Evolutionary conservation across 768 basidiomycete species (phyloP), one percentile per base, ranked within the genome.

Genomic region (Lactarius sp.): DNA sequence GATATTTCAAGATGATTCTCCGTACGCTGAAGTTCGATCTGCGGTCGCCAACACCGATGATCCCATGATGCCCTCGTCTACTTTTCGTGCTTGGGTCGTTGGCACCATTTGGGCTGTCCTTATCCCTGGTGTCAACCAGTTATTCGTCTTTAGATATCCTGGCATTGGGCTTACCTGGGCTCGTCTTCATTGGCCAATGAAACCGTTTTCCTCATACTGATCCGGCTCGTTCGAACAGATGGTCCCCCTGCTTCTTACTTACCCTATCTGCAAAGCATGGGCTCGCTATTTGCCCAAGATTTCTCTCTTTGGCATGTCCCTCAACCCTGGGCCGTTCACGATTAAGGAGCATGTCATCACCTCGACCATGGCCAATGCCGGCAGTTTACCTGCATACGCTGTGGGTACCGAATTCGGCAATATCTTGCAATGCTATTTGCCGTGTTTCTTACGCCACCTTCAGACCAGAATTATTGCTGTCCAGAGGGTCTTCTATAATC

Each of bases 251-350:
- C 36, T 37, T 10, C 1, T 37, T 7, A 44, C 7, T 44, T 44
- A 44, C n/a, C 46, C 46, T 16, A 47, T 47, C 46, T n/a, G 46
- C 46, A 47, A 22, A 9, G 6, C n/a, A 12, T 47, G 46, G 46
- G 46, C 83, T 8, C 72, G 74, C 33, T 62, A 80, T 41, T 41
- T 87, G 36, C 85, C 85, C 22, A 78, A 80, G 63, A 71, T 80
- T 73, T 80, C 75, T 61, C 72, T 86, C 20, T 78, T 85, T 47
- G 85, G 85, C 9, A 41, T 78, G 7, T 69, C 75, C 3, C 68
- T 87, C 52, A 87, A 87, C 67, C 85, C 85, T 16, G 88, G 89
- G n/a, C 85, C 81, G 3, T 91, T 88, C 76, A 80, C 81, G 2
- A 83, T 89, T 70, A 91, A 91, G 74, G 88, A 89, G 71, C 85